These are phyloP conservation scores for Thelephora ganbajun DNA, from an alignment of 768 basidiomycete genomes.

Conservation along the genomic window DNA sequence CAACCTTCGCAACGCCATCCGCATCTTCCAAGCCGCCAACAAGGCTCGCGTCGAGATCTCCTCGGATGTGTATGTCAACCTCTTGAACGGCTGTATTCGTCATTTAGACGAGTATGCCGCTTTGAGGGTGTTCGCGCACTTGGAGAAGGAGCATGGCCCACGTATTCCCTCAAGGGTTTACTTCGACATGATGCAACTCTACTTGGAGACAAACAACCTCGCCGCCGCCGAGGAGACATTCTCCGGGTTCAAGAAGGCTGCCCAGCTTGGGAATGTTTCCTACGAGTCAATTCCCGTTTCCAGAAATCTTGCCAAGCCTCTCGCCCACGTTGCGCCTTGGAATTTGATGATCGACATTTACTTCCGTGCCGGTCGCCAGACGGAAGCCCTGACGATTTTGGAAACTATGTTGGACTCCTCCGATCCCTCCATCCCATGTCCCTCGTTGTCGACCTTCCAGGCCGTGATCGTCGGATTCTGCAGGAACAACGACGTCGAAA, in stretches of 20 bases:
- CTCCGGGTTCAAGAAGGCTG: conserved; percentile 35
- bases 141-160: conserved; percentile 31
- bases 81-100: conserved; percentile 50
- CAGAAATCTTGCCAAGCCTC: conserved; percentile 6
- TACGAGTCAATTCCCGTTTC: conserved; percentile 4
- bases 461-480: conserved; percentile 55
- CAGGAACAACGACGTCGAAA: conserved; percentile 40
- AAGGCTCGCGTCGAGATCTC: conserved; percentile 22
- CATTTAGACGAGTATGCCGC: conserved; percentile 47
- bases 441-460: conserved; percentile 49
- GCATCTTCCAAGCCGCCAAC: conserved; percentile 52
- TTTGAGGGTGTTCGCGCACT: conserved; percentile 46
- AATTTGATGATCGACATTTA: conserved; percentile 68
- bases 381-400: conserved; percentile 49
- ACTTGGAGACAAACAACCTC: conserved; percentile 36
- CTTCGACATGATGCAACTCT: conserved; percentile 42
- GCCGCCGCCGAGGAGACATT: conserved; percentile 46
- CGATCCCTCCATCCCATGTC: conserved; percentile 34
- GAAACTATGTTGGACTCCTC: conserved; percentile 53
- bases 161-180: conserved; percentile 27
- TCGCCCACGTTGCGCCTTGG: conserved; percentile 39
- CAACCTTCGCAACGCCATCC: conserved; percentile 58
- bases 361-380: conserved; percentile 48
- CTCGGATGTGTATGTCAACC: conserved; percentile 27
- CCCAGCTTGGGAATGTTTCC: conserved; percentile 17